A percentile compares a stretch with the other conserved stretches of the same genome.
Evolutionary conservation across 1,284 basidiomycete species (phyloP).

Genomic region (Moesziomyces parantarcticus): DNA sequence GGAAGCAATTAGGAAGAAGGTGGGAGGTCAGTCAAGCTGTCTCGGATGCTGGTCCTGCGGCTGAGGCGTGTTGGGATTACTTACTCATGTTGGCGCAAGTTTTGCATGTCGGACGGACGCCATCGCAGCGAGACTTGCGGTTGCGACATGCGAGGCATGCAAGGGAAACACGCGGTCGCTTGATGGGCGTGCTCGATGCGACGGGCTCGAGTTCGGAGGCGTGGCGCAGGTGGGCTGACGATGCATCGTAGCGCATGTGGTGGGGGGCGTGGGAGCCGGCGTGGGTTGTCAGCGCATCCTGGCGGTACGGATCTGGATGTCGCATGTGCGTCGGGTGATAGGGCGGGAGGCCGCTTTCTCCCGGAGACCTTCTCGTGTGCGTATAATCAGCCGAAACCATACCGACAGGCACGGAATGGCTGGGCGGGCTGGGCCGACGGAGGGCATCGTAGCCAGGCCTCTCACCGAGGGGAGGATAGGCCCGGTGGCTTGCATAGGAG

Average conservation of each 20-base stretch:
- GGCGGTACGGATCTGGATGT: slow-evolving; percentile 17
- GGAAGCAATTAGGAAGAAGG: not conserved
- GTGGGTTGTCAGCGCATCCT: slow-evolving; percentile 13
- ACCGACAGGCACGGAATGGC: slow-evolving; percentile 23
- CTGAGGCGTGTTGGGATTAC: not conserved
- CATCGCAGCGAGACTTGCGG: slow-evolving; percentile 50
- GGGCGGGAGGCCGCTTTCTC: slow-evolving; percentile 5
- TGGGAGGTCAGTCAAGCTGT: not conserved
- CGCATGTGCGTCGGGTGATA: slow-evolving; percentile 15
- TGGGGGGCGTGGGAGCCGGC: slow-evolving; percentile 21
- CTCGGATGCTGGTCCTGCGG: not conserved
- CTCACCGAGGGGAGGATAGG: slow-evolving; percentile 23
- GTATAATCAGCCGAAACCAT: slow-evolving; percentile 37
- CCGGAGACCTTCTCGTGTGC: slow-evolving; percentile 24
- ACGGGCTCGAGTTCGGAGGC: slow-evolving; percentile 11
- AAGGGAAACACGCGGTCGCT: slow-evolving; percentile 49
- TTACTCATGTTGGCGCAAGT: slow-evolving; percentile 49
- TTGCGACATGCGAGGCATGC: slow-evolving; percentile 49
- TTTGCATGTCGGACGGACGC: slow-evolving; percentile 48
- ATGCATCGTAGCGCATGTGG: slow-evolving; percentile 20
- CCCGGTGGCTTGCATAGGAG: slow-evolving; percentile 13
- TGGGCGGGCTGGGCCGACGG: slow-evolving; percentile 19
- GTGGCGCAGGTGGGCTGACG: slow-evolving; percentile 12
- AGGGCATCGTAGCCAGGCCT: slow-evolving; percentile 6
- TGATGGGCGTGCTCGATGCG: slow-evolving; percentile 26